phyloP scores from a whole-genome alignment of 73 alveolate genomes.

The Tetrahymena elliotti region DNA sequence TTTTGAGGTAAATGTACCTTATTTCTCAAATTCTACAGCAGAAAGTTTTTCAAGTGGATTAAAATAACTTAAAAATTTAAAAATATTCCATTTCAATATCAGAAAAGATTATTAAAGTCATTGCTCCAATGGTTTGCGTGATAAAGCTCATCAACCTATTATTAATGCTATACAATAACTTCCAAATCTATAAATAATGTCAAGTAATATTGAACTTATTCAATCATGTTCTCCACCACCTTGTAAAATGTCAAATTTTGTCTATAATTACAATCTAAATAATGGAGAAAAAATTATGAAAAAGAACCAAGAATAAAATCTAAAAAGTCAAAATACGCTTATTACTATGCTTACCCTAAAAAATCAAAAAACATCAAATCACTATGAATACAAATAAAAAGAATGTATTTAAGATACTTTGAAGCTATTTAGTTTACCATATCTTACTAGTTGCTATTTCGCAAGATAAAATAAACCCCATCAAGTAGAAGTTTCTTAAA shows the following conservation, averaged over 20 bases:
- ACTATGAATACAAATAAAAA: background rate
- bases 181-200: background rate
- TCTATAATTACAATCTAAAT: background rate
- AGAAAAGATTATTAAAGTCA: background rate
- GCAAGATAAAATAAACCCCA: background rate
- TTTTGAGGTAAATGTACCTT: background rate
- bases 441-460: background rate
- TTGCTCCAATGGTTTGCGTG: background rate
- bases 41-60: background rate
- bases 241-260: background rate
- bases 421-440: background rate
- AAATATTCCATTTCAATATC: background rate
- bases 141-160: background rate
- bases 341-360: background rate
- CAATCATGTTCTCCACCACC: background rate
- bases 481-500: background rate
- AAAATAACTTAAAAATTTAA: background rate
- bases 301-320: background rate
- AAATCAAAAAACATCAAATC: background rate
- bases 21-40: background rate
- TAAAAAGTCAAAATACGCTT: background rate
- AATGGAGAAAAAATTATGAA: background rate
- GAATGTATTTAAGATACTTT: background rate
- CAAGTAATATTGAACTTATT: background rate
- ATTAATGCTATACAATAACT: background rate